phyloP scores from a whole-genome alignment of 2,329 filamentous ascomycete genomes.

The Pseudogymnoascus sp. region DNA sequence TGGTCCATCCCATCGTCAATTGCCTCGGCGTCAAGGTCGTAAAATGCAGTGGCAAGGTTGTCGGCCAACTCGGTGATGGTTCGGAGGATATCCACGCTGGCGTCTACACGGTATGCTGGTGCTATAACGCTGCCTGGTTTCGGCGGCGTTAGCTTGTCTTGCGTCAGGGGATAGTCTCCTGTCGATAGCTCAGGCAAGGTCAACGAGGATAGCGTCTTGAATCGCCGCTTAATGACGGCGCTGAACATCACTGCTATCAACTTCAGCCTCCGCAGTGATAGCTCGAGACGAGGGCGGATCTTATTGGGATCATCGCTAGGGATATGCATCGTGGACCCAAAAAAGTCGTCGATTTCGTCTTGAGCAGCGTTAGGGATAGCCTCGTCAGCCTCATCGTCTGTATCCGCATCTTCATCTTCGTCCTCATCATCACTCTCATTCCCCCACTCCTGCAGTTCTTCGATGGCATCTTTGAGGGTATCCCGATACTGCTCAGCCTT shows the following conservation, averaged over 20 bases:
- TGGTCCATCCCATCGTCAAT: conserved; percentile 53
- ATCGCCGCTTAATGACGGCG: conserved; percentile 60
- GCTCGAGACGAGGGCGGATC: conserved; percentile 59
- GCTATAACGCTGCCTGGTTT: conserved; percentile 8
- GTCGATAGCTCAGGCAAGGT: conserved; percentile 32
- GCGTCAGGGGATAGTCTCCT: conserved; percentile 12
- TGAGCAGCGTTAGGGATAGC: conserved; percentile 35
- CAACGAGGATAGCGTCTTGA: conserved; percentile 50
- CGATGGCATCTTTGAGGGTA: conserved; percentile 71
- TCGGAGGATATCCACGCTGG: conserved; percentile 48
- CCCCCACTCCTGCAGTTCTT: conserved; percentile 83
- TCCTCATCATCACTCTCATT: conserved; percentile 62
- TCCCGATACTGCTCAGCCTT: conserved; percentile 70
- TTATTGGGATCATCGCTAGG: conserved; percentile 55
- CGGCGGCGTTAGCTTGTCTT: conserved; percentile 7
- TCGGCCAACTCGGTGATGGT: conserved; percentile 61
- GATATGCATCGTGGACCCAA: conserved; percentile 54
- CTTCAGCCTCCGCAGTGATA: conserved; percentile 56
- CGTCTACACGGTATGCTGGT: conserved; percentile 41
- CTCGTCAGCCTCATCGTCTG: conserved; percentile 31
- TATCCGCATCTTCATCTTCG: conserved; percentile 41
- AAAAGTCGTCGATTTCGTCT: conserved; percentile 60
- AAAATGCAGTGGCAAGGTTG: conserved; percentile 64
- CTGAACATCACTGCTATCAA: conserved; percentile 62
- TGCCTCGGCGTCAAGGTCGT: conserved; percentile 53